Conservation (phyloP, 495 filamentous ascomycete species). For the Penicillium psychrofluorescens region DNA sequence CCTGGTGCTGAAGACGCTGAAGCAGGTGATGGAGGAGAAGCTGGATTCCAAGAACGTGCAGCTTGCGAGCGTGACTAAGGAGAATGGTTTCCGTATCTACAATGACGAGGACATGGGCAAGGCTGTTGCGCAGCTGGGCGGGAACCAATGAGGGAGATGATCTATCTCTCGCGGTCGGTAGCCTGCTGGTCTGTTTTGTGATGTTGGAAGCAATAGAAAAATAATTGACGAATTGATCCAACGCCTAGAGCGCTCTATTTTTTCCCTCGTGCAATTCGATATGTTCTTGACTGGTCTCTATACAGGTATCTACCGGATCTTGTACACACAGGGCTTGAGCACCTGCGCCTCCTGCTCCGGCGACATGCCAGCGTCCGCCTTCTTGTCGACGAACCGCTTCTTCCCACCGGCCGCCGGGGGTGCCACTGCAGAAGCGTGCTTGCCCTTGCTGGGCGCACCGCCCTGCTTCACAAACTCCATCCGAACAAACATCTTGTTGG, state of each 20-base stretch:
- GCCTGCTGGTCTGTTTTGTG: neutral
- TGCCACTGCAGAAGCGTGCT: slow-evolving; percentile 42
- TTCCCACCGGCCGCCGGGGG: slow-evolving; percentile 34
- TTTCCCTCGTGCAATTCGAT: too few relatives aligned
- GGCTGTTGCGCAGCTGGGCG: slow-evolving; percentile 67
- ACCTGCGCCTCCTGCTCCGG: slow-evolving; percentile 56
- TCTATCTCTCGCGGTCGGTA: neutral
- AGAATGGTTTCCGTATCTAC: slow-evolving; percentile 96
- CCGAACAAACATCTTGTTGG: slow-evolving; percentile 96
- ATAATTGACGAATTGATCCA: slow-evolving; percentile 4
- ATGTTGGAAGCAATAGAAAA: slow-evolving; percentile 24
- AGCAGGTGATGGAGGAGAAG: slow-evolving; percentile 99
- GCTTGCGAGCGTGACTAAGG: slow-evolving; percentile 94
- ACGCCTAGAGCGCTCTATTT: neutral
- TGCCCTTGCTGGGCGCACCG: slow-evolving; percentile 57
- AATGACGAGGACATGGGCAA: slow-evolving; percentile 91
- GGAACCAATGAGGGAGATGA: slow-evolving; percentile 29
- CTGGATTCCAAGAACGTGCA: slow-evolving; percentile 97
- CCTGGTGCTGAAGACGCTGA: slow-evolving; percentile 92
- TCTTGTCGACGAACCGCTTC: slow-evolving; percentile 53
- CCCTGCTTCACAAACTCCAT: slow-evolving; percentile 85
- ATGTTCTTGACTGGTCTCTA: too few relatives aligned
- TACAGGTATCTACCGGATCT: slow-evolving; percentile 55
- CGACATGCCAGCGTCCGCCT: slow-evolving; percentile 43
- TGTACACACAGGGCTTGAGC: slow-evolving; percentile 96